Evolutionary conservation across 1,284 basidiomycete genomes (phyloP), one percentile per base, ranked within the genome.

Genomic region (Boletus sp.): DNA sequence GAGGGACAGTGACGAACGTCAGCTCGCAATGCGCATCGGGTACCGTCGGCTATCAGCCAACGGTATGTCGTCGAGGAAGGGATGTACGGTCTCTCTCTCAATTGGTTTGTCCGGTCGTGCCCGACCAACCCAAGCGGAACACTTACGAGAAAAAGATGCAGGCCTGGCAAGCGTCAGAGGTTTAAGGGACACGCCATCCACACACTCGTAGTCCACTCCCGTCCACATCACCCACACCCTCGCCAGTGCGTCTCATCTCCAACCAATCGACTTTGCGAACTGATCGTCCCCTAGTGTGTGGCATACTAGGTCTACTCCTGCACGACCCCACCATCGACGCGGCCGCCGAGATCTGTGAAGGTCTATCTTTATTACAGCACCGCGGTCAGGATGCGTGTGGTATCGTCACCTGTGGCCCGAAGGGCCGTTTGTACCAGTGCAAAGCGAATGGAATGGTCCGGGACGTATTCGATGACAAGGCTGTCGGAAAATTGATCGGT

Each of bases 391-490:
- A 99, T 78, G 96, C 96, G 1, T 97, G 94, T 55, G 96, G 96
- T 46, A 89, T 99, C 62, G 89, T 99, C 51, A 99, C 96, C 40
- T 96, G 96, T 67, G 96, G 94, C 4, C 81, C 84, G 14, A 93
- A 93, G 64, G 96, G 96, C 39, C 84, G 94, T 39, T 91, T 99
- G 69, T 95, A 90, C 70, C 96, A 99, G 69, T 94, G 91, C 78
- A 99, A 99, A 72, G 92, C 94, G n/a, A 99, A 99, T 68, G 96
- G 96, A 36, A 99, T 99, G 96, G 95, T 99, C 60, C 82, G 95
- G 49, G 96, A 99, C 68, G 90, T 99, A 53, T 95, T 99, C 69
- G 94, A 97, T 69, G 76, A 80, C 42, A 79, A 79, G 61, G 80
- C 88, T 19, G 73, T 98, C 48, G 78, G 82, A 38, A 84, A 82